Evolutionary conservation across 768 basidiomycete genomes (phyloP).

Genomic region (Hydnomerulius pinastri): DNA sequence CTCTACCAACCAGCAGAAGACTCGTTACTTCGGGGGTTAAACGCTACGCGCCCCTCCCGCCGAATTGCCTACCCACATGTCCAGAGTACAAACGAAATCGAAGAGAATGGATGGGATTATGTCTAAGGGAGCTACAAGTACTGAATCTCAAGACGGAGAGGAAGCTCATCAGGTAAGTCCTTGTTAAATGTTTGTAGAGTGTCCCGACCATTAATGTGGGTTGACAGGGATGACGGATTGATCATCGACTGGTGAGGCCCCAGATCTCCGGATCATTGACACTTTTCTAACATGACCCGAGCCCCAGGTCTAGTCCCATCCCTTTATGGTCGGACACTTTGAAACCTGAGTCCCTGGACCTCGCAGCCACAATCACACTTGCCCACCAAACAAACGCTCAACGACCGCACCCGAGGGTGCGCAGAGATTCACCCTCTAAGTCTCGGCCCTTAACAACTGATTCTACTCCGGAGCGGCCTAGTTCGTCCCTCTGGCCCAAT

Average conservation of each 20-base stretch:
- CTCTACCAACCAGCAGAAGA: conserved; percentile 9
- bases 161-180: conserved; percentile 28
- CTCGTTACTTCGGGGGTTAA: conserved; percentile 29
- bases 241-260: conserved; percentile 30
- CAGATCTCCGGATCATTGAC: neutral
- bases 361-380: conserved; percentile 27
- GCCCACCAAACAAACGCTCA: conserved; percentile 28
- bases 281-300: conserved; percentile 9
- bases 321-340: conserved; percentile 35
- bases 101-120: conserved; percentile 20
- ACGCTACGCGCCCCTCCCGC: conserved; percentile 29
- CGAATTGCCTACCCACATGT: conserved; percentile 22
- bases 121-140: conserved; percentile 19
- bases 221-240: conserved; percentile 30
- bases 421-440: neutral
- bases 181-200: neutral
- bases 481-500: neutral
- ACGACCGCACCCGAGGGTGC: conserved; percentile 2
- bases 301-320: conserved; percentile 27
- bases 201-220: neutral
- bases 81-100: conserved; percentile 22
- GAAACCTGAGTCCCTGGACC: conserved; percentile 25
- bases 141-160: conserved; percentile 25
- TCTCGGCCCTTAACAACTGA: neutral
- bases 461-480: neutral